Evolutionary conservation across 1,284 basidiomycete genomes (phyloP).

Genomic region (Inonotus obliquus): DNA sequence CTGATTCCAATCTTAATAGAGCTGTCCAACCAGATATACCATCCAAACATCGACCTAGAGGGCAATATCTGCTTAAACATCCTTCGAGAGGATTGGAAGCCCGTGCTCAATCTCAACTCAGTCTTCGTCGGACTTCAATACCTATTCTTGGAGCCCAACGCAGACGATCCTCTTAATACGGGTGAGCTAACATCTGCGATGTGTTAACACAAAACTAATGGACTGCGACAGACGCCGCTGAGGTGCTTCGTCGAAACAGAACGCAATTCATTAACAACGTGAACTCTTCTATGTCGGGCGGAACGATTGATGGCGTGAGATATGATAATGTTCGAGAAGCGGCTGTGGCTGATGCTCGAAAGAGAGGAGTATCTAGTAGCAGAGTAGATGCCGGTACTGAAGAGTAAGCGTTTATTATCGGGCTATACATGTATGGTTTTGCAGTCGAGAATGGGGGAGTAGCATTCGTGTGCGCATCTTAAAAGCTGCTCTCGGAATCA

Average conservation of each 20-base stretch:
- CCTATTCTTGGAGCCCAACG: slow-evolving; percentile 97
- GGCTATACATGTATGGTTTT: background rate
- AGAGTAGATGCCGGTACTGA: background rate
- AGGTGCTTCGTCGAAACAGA: slow-evolving; percentile 83
- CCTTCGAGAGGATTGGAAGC: slow-evolving; percentile 99
- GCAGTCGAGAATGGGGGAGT: background rate
- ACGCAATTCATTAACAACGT: slow-evolving; percentile 81
- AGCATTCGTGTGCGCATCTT: background rate
- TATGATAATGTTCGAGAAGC: slow-evolving; percentile 66
- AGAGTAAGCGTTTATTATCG: background rate
- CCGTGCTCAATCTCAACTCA: slow-evolving; percentile 93
- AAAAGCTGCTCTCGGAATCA: too few species aligned
- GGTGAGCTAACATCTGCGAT: slow-evolving; percentile 46
- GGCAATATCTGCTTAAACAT: slow-evolving; percentile 98
- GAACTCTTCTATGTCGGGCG: slow-evolving; percentile 78
- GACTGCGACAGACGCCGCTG: slow-evolving; percentile 75
- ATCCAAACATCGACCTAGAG: slow-evolving; percentile 97
- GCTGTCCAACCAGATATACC: slow-evolving; percentile 77
- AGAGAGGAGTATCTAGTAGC: background rate
- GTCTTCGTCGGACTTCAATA: slow-evolving; percentile 98
- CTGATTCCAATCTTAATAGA: background rate
- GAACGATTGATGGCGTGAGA: slow-evolving; percentile 64
- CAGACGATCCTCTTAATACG: slow-evolving; percentile 98
- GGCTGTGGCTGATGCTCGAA: background rate
- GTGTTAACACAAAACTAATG: slow-evolving; percentile 9